Percentiles rank a stretch among this genome's conserved stretches.
These are phyloP conservation scores for Fusarium mundagurra DNA, from an alignment of 2,329 filamentous ascomycete genomes.

Conservation along the genomic window DNA sequence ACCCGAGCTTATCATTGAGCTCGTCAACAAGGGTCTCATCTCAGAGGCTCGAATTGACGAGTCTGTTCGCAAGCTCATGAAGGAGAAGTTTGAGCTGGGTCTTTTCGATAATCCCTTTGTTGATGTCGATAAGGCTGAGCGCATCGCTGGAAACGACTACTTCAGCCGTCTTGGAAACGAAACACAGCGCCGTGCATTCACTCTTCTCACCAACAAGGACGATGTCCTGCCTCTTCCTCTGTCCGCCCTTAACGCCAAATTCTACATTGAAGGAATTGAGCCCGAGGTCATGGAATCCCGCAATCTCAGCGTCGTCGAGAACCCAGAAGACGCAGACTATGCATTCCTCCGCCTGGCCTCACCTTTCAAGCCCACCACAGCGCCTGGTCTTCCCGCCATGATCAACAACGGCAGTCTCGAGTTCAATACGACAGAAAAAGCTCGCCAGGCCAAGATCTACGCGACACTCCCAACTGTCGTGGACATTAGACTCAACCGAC, in stretches of 20 bases:
- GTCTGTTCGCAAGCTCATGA: slow-evolving; percentile 57
- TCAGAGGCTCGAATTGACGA: slow-evolving; percentile 56
- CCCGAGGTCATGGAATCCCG: slow-evolving; percentile 26
- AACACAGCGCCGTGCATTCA: slow-evolving; percentile 43
- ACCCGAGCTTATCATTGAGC: slow-evolving; percentile 58
- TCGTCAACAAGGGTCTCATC: slow-evolving; percentile 53
- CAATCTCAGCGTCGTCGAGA: slow-evolving; percentile 48
- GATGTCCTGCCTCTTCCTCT: slow-evolving; percentile 35
- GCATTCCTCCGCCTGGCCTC: slow-evolving; percentile 53
- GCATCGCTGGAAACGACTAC: slow-evolving; percentile 55
- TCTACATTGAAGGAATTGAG: slow-evolving; percentile 39
- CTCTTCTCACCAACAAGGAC: slow-evolving; percentile 42
- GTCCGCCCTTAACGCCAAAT: slow-evolving; percentile 14
- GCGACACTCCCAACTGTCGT: slow-evolving; percentile 52
- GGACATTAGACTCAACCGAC: slow-evolving; percentile 55
- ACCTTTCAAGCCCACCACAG: slow-evolving; percentile 49
- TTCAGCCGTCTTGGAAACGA: slow-evolving; percentile 47
- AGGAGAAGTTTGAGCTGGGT: slow-evolving; percentile 61
- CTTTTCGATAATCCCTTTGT: slow-evolving; percentile 63
- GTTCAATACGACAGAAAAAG: slow-evolving; percentile 47
- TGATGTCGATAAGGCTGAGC: slow-evolving; percentile 47
- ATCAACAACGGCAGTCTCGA: slow-evolving; percentile 55
- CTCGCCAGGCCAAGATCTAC: slow-evolving; percentile 48
- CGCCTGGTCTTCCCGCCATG: slow-evolving; percentile 48
- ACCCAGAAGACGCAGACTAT: slow-evolving; percentile 52